phyloP scores from a whole-genome alignment of 176 grass and related monocot species.

The Coix lacrymajobi region DNA sequence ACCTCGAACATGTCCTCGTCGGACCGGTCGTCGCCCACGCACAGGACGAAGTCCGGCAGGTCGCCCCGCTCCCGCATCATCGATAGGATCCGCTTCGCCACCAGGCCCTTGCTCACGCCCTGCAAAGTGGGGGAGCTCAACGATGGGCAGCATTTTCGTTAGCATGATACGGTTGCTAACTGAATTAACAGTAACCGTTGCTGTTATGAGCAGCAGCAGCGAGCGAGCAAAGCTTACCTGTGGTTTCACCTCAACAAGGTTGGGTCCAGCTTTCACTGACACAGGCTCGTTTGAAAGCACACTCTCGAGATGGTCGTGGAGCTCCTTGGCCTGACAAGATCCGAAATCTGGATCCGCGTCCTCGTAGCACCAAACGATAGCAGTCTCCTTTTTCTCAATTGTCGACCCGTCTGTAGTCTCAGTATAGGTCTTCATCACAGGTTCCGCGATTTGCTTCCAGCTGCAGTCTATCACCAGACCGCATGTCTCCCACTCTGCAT shows the following conservation, averaged over 20 bases:
- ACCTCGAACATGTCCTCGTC: conserved; percentile 99
- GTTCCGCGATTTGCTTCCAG: conserved; percentile 94
- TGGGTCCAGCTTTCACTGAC: conserved; percentile 68
- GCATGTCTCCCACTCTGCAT: conserved; percentile 72
- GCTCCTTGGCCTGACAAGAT: conserved; percentile 94
- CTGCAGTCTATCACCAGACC: conserved; percentile 45
- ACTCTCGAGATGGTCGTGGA: conserved; percentile 80
- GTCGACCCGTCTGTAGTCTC: conserved; percentile 92
- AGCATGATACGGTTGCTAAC: not conserved
- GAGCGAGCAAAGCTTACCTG: conserved; percentile 37
- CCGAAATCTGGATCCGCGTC: conserved; percentile 90
- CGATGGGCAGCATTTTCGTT: not conserved
- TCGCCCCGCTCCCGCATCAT: conserved; percentile 38
- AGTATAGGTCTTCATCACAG: conserved; percentile 83
- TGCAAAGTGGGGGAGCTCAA: not conserved
- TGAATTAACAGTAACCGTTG: not conserved
- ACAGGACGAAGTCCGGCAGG: conserved; percentile 70
- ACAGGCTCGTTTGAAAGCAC: conserved; percentile 84
- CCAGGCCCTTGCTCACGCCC: conserved; percentile 84
- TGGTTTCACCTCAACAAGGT: conserved; percentile 88
- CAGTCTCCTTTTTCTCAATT: conserved; percentile 84
- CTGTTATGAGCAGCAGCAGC: not conserved
- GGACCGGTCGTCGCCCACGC: conserved; percentile 79
- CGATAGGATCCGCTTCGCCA: conserved; percentile 53
- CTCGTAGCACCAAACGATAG: conserved; percentile 74